Evolutionary conservation across 768 basidiomycete genomes (phyloP), one percentile per base, ranked within the genome.

Genomic region (Guyanaporus albipodus): DNA sequence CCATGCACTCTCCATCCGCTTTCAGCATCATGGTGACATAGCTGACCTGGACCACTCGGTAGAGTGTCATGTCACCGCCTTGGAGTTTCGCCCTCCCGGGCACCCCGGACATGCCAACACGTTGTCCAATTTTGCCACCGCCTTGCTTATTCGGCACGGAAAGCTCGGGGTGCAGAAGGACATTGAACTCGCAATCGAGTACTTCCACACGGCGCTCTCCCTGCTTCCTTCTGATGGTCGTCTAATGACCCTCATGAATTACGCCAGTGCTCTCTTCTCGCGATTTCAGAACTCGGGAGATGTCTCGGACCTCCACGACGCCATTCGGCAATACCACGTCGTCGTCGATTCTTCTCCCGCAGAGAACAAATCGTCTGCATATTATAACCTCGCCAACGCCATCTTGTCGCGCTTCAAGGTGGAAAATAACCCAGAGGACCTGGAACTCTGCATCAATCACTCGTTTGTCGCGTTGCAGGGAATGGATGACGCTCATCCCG

Each of bases 301-400:
- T 4, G 32, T 53, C 17, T 52, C 46, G 2, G 62, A 64, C 42
- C 57, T 64, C 38, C 42, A 48, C 5, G 29, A 49, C 14, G 61
- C 61, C 4, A 64, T 63, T 21, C 48, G 19, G 43, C 52, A 66
- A 36, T 64, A 64, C 22, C 46, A 49, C 26, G 41, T 38, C 10
- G 52, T 59, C 11, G 38, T 64, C 29, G 53, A 61, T 36, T 50
- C 39, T 38, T 51, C 49, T 37, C 41, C 38, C 15, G 40, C 38
- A 8, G 55, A 63, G 34, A 56, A 55, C 24, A 54, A 40, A 42
- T 45, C 56, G 15, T 46, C 56, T 3, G 54, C 56, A 8, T 54
- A 49, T 37, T 64, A 63, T 40, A 64, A 61, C 43, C 64, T 65
- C 24, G 64, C 62, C 36, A 64, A 63, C 32, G 62, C 64, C 21